Conservation (phyloP, 495 filamentous ascomycete species). For the Aspergillus nidulans region DNA sequence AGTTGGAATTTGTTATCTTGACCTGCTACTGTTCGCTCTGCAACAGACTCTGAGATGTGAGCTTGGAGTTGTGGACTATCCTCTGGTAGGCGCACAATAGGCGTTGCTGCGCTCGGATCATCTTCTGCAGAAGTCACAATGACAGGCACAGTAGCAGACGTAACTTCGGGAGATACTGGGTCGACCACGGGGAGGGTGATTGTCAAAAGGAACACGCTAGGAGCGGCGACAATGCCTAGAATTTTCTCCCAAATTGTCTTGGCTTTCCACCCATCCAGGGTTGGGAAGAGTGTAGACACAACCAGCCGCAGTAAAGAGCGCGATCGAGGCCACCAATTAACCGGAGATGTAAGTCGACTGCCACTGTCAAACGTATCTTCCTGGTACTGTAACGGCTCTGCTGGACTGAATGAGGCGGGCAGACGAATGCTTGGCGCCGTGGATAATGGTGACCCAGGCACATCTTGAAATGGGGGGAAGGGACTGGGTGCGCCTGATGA, state of each 20-base stretch:
- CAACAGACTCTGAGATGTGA: conserved; percentile 11
- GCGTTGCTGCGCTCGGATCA: conserved; percentile 21
- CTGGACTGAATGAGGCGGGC: conserved; percentile 47
- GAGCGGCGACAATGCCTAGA: conserved; percentile 73
- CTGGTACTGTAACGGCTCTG: conserved; percentile 36
- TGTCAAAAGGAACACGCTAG: conserved; percentile 85
- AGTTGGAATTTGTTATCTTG: conserved; percentile 18
- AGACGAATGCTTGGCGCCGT: conserved; percentile 52
- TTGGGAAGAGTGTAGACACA: conserved; percentile 78
- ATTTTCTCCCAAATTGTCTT: conserved; percentile 75
- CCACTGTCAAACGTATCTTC: conserved; percentile 22
- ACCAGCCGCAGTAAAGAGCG: conserved; percentile 66
- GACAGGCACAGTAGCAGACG: conserved; percentile 31
- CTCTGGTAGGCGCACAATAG: conserved; percentile 36
- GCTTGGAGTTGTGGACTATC: conserved; percentile 39
- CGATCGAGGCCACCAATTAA: conserved; percentile 71
- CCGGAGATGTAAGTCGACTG: conserved; percentile 10
- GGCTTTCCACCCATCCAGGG: conserved; percentile 69
- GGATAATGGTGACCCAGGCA: conserved; percentile 35
- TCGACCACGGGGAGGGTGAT: conserved; percentile 93
- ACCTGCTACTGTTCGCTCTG: conserved; percentile 12
- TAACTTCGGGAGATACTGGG: conserved; percentile 47
- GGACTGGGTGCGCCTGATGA: conserved; percentile 36
- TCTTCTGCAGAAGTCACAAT: conserved; percentile 33
- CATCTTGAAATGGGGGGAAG: conserved; percentile 50